Conservation (phyloP, 768 basidiomycete species). For the Mycena capillaripes region DNA sequence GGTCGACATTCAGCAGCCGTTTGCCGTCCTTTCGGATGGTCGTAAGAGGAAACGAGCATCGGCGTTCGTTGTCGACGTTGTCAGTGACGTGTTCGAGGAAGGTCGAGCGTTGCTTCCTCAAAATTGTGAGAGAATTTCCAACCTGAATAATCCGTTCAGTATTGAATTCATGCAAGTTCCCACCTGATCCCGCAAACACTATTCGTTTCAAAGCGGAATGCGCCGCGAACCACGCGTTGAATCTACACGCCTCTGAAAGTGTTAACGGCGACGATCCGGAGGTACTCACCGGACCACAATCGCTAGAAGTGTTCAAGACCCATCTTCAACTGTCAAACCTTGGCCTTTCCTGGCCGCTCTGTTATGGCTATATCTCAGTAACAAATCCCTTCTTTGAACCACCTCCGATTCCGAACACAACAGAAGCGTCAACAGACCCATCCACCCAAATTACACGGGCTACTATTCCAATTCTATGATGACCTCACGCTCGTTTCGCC, state of each 20-base stretch:
- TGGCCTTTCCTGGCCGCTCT: conserved; percentile 14
- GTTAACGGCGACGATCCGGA: neutral
- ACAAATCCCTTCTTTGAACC: conserved; percentile 16
- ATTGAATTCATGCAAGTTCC: too few relatives aligned
- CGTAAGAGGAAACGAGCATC: conserved; percentile 19
- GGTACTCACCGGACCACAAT: neutral
- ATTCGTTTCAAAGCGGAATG: neutral
- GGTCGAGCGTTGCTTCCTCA: conserved; percentile 17
- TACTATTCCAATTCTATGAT: conserved; percentile 13
- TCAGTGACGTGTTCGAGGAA: conserved; percentile 14
- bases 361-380: conserved; percentile 21
- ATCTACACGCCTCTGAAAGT: neutral
- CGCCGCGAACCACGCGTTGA: conserved; percentile 13
- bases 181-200: too few relatives aligned
- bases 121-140: neutral
- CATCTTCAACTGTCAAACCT: conserved; percentile 9
- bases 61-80: conserved; percentile 19
- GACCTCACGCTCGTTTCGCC: neutral
- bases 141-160: too few relatives aligned
- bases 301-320: neutral
- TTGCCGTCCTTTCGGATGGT: conserved; percentile 12
- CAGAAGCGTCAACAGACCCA: neutral
- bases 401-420: too few relatives aligned
- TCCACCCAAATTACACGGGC: neutral
- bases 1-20: neutral